These are phyloP conservation scores for Penicillium subrubescens DNA, from an alignment of 495 filamentous ascomycete species.

Conservation along the genomic window DNA sequence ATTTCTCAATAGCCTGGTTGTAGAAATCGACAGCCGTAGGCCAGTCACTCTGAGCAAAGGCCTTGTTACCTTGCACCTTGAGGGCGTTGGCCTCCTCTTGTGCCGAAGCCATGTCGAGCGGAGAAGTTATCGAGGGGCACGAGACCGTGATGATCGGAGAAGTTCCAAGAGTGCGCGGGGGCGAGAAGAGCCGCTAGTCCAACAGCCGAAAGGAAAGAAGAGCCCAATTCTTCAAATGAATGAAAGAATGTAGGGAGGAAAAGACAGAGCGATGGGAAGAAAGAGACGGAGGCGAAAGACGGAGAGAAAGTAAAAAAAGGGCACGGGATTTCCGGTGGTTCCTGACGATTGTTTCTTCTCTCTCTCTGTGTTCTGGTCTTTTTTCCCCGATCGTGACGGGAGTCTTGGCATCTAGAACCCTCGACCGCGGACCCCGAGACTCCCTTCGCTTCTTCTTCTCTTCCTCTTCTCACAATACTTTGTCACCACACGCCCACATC, in stretches of 20 bases:
- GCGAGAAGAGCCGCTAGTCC: background rate
- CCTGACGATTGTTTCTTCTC: constrained; percentile 14
- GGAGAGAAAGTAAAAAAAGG: constrained; percentile 2
- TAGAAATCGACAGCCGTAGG: constrained; percentile 81
- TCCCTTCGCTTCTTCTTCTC: constrained; percentile 7
- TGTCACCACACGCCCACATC: constrained; percentile 3
- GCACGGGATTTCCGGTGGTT: constrained; percentile 12
- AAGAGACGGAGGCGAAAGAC: constrained; percentile 8
- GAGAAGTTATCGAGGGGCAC: constrained; percentile 35
- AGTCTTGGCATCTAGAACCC: constrained; percentile 30
- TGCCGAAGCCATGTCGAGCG: constrained; percentile 50
- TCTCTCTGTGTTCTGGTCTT: constrained; percentile 12
- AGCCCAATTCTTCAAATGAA: background rate
- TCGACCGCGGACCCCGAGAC: constrained; percentile 16
- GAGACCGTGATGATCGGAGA: constrained; percentile 33
- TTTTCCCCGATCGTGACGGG: constrained; percentile 32
- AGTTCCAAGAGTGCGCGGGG: constrained; percentile 6
- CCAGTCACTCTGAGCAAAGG: constrained; percentile 89
- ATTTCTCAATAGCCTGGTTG: constrained; percentile 83
- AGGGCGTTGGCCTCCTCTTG: constrained; percentile 72
- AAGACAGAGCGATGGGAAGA: background rate
- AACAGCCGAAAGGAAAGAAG: background rate
- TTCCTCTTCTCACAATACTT: background rate
- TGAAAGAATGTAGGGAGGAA: constrained; percentile 23
- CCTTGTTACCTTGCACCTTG: constrained; percentile 94